Percentiles rank a stretch among this genome's conserved stretches.
Conservation (phyloP, 2,329 filamentous ascomycete genomes). For the Fusarium foetens region DNA sequence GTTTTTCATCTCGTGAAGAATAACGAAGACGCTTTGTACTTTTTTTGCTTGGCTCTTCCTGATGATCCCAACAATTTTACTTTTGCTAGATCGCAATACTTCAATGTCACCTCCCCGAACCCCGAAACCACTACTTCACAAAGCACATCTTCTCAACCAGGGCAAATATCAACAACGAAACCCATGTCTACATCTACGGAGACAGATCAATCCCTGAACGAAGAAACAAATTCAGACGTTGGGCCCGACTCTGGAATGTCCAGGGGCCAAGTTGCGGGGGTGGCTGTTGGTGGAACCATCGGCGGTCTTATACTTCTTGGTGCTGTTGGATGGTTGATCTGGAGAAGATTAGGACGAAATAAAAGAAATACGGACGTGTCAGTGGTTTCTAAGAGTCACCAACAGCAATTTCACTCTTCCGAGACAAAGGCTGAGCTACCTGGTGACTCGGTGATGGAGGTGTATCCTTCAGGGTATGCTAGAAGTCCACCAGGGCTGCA, state of each 20-base stretch:
- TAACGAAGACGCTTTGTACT: too few species aligned
- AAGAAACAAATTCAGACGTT: background rate
- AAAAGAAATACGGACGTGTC: rapidly evolving
- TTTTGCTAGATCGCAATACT: too few species aligned
- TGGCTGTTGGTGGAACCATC: background rate
- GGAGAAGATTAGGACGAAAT: rapidly evolving
- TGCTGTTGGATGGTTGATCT: rapidly evolving
- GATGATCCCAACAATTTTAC: too few species aligned
- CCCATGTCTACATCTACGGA: too few species aligned
- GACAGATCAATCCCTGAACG: background rate
- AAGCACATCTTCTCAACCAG: too few species aligned
- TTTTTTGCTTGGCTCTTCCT: too few species aligned
- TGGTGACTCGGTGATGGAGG: rapidly evolving
- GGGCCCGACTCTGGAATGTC: background rate
- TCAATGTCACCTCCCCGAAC: too few species aligned
- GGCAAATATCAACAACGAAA: too few species aligned
- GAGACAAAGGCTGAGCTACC: background rate
- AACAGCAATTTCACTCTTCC: background rate
- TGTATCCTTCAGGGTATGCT: background rate
- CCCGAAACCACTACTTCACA: too few species aligned
- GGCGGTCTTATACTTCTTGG: background rate
- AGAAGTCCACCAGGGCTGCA: background rate
- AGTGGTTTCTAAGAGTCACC: background rate
- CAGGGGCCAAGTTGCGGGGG: background rate
- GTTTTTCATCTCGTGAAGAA: too few species aligned